Conservation (phyloP, 768 basidiomycete genomes). For the Podaxis pistillaris region DNA sequence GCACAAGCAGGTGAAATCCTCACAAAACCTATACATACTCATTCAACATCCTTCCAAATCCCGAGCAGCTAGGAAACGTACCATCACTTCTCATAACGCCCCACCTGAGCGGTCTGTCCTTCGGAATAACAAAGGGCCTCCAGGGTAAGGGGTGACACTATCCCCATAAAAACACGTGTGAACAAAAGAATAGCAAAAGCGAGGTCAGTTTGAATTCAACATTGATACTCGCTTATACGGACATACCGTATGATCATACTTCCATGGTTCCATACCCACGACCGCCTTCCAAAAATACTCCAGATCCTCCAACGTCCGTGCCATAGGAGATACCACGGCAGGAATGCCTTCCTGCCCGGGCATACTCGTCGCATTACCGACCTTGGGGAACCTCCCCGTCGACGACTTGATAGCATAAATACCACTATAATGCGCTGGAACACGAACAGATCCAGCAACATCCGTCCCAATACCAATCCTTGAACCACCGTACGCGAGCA, state of each 20-base stretch:
- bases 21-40: constrained; percentile 42
- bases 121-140: constrained; percentile 29
- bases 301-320: constrained; percentile 57
- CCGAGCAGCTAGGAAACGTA: constrained; percentile 21
- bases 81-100: constrained; percentile 67
- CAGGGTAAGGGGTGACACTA: constrained; percentile 44
- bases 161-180: background rate
- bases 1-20: constrained; percentile 57
- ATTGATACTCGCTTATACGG: constrained; percentile 9
- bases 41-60: background rate
- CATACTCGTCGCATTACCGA: constrained; percentile 42
- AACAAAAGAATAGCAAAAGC: constrained; percentile 17
- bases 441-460: constrained; percentile 66
- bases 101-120: constrained; percentile 42
- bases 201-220: constrained; percentile 19
- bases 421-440: constrained; percentile 65
- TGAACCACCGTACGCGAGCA: constrained; percentile 59
- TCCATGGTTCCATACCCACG: constrained; percentile 61
- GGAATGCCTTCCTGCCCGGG: constrained; percentile 62
- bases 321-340: constrained; percentile 58
- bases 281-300: constrained; percentile 63
- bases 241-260: constrained; percentile 52
- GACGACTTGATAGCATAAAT: constrained; percentile 57
- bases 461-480: constrained; percentile 68
- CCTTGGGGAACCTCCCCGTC: constrained; percentile 44